Evolutionary conservation across 2,329 filamentous ascomycete genomes (phyloP).

Genomic region (Diaporthe caulivora): DNA sequence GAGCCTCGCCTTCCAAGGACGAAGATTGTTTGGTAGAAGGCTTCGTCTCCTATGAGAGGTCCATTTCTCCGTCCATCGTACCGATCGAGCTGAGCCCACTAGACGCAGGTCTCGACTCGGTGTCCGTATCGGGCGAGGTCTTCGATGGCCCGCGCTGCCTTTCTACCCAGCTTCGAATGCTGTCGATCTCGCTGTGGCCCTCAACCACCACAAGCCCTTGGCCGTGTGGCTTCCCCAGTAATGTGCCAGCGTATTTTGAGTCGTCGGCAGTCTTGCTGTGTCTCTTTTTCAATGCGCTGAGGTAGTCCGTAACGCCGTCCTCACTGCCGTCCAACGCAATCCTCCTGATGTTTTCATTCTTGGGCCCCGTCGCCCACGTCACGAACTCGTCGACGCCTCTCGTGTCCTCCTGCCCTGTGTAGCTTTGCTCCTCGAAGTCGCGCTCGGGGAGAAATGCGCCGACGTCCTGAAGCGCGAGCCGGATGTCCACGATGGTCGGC

Average conservation of each 20-base stretch:
- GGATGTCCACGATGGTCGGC: constrained; percentile 80
- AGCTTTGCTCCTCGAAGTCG: constrained; percentile 76
- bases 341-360: constrained; percentile 84
- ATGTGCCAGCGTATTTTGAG: constrained; percentile 85
- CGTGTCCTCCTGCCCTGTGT: constrained; percentile 79
- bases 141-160: constrained; percentile 49
- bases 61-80: constrained; percentile 60
- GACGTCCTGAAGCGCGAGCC: constrained; percentile 85
- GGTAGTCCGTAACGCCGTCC: constrained; percentile 74
- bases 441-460: constrained; percentile 80
- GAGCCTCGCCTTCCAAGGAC: background rate
- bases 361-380: constrained; percentile 80
- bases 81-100: constrained; percentile 70
- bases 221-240: constrained; percentile 81
- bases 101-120: constrained; percentile 61
- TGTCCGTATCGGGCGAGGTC: constrained; percentile 43
- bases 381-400: constrained; percentile 83
- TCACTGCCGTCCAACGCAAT: constrained; percentile 79
- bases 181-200: constrained; percentile 75
- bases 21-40: background rate
- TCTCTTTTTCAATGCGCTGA: constrained; percentile 88
- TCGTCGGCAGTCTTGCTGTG: constrained; percentile 92
- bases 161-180: constrained; percentile 74
- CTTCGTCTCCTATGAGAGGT: constrained; percentile 49
- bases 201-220: constrained; percentile 81